phyloP scores from a whole-genome alignment of 352 stramenopile species.

The Phytopythium montanum region DNA sequence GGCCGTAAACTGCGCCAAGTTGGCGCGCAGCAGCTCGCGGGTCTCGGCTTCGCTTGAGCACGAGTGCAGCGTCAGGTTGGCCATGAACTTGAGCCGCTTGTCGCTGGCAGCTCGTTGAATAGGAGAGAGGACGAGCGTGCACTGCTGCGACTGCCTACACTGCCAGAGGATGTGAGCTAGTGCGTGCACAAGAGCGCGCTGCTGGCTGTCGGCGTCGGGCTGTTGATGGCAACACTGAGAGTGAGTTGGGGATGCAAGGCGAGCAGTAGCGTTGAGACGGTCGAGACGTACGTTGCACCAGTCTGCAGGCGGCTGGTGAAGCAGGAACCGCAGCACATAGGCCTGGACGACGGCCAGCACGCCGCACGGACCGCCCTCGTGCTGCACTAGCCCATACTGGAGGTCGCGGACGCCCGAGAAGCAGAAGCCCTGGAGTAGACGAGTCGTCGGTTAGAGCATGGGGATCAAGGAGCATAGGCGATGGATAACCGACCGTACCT shows the following conservation, averaged over 20 bases:
- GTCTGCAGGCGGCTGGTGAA: slow-evolving; percentile 29
- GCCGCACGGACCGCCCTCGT: slow-evolving; percentile 93
- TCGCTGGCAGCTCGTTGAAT: background rate
- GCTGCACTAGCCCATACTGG: slow-evolving; percentile 90
- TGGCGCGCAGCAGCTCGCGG: slow-evolving; percentile 23
- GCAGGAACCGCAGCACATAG: slow-evolving; percentile 83
- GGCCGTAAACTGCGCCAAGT: slow-evolving; percentile 45
- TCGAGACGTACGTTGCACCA: slow-evolving; percentile 64
- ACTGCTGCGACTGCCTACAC: slow-evolving; percentile 21
- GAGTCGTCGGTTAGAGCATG: background rate
- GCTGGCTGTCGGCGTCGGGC: slow-evolving; percentile 33
- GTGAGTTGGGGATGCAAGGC: slow-evolving; percentile 10
- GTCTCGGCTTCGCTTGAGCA: slow-evolving; percentile 31
- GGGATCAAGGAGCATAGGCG: background rate
- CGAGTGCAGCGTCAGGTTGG: slow-evolving; percentile 28
- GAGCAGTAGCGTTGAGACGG: background rate
- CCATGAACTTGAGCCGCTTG: slow-evolving; percentile 47
- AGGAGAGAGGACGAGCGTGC: slow-evolving; percentile 32
- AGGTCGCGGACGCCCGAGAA: slow-evolving; percentile 48
- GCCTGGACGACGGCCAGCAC: slow-evolving; percentile 93
- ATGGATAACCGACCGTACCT: slow-evolving; percentile 21
- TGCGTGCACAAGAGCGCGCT: slow-evolving; percentile 40
- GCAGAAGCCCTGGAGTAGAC: slow-evolving; percentile 49
- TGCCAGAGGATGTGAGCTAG: slow-evolving; percentile 71
- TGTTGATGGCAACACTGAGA: slow-evolving; percentile 10